phyloP scores from a whole-genome alignment of 495 filamentous ascomycete species.

The Xylaria cubensis region DNA sequence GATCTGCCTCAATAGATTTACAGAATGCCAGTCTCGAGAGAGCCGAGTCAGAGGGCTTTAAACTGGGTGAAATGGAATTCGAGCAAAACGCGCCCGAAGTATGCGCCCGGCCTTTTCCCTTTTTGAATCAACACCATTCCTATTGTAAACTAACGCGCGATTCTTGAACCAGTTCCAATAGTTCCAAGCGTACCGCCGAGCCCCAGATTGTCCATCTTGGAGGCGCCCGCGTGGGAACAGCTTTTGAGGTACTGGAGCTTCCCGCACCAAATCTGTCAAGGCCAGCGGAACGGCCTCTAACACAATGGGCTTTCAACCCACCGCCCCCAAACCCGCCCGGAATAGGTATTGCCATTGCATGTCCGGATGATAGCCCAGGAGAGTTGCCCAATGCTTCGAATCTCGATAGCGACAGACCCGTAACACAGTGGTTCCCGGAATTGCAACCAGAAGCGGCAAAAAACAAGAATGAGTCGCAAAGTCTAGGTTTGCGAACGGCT shows the following conservation, averaged over 20 bases:
- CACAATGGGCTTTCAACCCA: constrained; percentile 38
- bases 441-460: not conserved
- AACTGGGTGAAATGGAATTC: constrained; percentile 26
- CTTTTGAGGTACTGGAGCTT: constrained; percentile 12
- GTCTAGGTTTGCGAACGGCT: not conserved
- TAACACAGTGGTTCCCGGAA: constrained; percentile 29
- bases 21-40: constrained; percentile 25
- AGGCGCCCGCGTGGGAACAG: constrained; percentile 38
- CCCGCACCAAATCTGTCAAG: constrained; percentile 30
- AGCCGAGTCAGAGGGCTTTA: constrained; percentile 26
- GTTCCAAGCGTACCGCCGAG: constrained; percentile 20
- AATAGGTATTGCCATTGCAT: constrained; percentile 12
- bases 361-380: not conserved
- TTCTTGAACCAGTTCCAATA: constrained; percentile 17
- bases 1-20: not conserved
- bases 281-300: constrained; percentile 33
- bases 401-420: constrained; percentile 16
- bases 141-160: constrained; percentile 14
- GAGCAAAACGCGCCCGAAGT: constrained; percentile 18
- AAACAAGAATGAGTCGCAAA: constrained; percentile 11
- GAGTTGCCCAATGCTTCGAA: not conserved
- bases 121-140: not conserved
- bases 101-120: constrained; percentile 12
- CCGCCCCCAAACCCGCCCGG: constrained; percentile 20
- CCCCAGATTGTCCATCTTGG: constrained; percentile 44